Base-by-base conservation (phyloP, 352 stramenopile genomes). In the Globisporangium uncinulatum region DNA sequence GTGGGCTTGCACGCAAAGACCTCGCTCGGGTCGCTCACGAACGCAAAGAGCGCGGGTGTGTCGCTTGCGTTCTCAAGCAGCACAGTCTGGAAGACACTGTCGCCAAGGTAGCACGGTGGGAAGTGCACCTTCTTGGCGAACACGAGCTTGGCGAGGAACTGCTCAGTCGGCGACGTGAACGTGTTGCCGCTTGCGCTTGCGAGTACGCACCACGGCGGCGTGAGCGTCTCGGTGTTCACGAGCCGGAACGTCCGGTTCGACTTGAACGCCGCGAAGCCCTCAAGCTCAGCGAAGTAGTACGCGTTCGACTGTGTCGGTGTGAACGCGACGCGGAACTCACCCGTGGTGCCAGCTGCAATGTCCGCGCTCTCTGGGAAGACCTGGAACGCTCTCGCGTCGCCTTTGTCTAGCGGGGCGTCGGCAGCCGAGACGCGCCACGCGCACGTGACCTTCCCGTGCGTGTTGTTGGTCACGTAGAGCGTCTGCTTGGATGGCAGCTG, bases 241-340 rank as follows among this genome's bases (percentile, higher is more conserved):
- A 97, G 79, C 7, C 93, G 87, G 57, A 98, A 98, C 13, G 87
- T 97, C 34, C 89, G 79, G 59, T 98, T 97, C 10, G 88, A 96
- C 56, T 97, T 97, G 62, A 97, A 97, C 19, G 84, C 88, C 39
- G 87, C 86, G 54, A 80, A 93, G 20, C 74, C 87, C 58, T 97
- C 92, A 8, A 97, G 69, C 64, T 97, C 89, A 15, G 74, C 74
- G 50, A 94, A 91, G 66, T 92, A 98, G 69, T 97, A 98, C 15
- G 75, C 62, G 64, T 97, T 96, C 36, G 67, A 58, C 9, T 73
- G 61, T 0, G 65, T 62, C 1, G 93, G 93, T 31, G 83, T 69
- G 57, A 98, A 97, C 3, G 66, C 69, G 14, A 98, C 72, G 21
- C 71, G 67, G 56, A 97, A 98, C 51, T 94, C 83, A 37, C 63